Evolutionary conservation across 257 asterid species (phyloP), one percentile per base, ranked within the genome.

Genomic region (Pogostemon cablin): DNA sequence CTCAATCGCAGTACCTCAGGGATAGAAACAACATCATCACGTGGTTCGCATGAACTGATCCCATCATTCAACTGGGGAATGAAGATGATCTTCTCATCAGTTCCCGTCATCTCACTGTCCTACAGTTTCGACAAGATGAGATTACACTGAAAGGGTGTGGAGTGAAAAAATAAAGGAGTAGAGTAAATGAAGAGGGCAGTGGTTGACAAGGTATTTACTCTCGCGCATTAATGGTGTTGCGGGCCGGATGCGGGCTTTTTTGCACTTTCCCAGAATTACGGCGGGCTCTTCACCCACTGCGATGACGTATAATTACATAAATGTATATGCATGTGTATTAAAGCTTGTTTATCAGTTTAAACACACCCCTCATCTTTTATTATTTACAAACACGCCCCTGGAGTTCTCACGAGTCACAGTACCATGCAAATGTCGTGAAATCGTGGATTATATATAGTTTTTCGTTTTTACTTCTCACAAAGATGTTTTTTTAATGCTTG

Each of bases 51-150:
- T 53, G 76, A 67, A 72, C 20, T 63, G 43, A 38, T 42, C 44
- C 34, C 71, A 55, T 75, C 65, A 75, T 52, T 68, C 63, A 11
- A 48, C 50, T 67, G 69, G 55, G 62, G 39, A 55, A 61, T 46
- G 50, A 43, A n/a, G 37, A 10, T 46, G 6, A 43, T 38, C 55
- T 69, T 64, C 74, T 74, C 69, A 55, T 15, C 52, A 74, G 71
- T 41, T 43, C 48, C 63, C 75, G 57, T 62, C 60, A 17, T 69
- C 44, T 56, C 9, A 9, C 2, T 20, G 9, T 11, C 9, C 40
- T 2, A 38, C 8, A 6, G 55, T 9, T 41, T 59, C 63, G 65
- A 48, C 54, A 34, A 56, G 7, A 58, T 7, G 4, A 25, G 4
- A 44, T 25, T 25, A 25, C 32, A 57, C 7, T 57, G 43, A 8